Evolutionary conservation across 768 basidiomycete species (phyloP).

Genomic region (Cubamyces sp.): DNA sequence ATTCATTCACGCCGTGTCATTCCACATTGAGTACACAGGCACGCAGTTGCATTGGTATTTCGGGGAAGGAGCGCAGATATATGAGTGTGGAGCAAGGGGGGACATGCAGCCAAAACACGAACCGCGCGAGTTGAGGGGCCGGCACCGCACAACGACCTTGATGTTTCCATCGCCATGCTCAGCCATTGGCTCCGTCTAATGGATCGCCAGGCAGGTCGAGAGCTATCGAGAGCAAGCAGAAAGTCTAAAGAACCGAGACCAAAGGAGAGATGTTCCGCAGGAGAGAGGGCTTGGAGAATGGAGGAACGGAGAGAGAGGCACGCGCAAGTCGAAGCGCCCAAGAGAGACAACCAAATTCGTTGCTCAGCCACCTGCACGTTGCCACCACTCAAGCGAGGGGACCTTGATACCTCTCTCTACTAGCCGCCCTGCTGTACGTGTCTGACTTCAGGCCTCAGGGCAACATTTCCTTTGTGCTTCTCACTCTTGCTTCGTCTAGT

Average conservation of each 20-base stretch:
- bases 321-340: conserved; percentile 11
- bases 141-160: conserved; percentile 93
- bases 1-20: background rate
- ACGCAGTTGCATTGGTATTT: background rate
- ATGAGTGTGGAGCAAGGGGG: background rate
- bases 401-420: no score
- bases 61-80: background rate
- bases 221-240: background rate
- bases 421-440: no score
- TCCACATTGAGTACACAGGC: background rate
- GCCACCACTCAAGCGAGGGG: background rate
- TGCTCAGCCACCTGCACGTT: conserved; percentile 6
- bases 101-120: conserved; percentile 35
- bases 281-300: background rate
- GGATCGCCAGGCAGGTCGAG: background rate
- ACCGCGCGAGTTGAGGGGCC: conserved; percentile 96
- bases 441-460: no score
- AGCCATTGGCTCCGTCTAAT: conserved; percentile 49
- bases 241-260: conserved; percentile 14
- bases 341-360: conserved; percentile 1
- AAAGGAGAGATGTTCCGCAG: conserved; percentile 7
- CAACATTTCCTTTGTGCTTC: no score
- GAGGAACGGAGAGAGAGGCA: background rate
- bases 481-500: no score
- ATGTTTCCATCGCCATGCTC: conserved; percentile 86